A percentile compares a stretch with the other conserved stretches of the same genome.
Conservation (phyloP, 202 grass and related monocot genomes). For the Schoenoplectus triqueter region DNA sequence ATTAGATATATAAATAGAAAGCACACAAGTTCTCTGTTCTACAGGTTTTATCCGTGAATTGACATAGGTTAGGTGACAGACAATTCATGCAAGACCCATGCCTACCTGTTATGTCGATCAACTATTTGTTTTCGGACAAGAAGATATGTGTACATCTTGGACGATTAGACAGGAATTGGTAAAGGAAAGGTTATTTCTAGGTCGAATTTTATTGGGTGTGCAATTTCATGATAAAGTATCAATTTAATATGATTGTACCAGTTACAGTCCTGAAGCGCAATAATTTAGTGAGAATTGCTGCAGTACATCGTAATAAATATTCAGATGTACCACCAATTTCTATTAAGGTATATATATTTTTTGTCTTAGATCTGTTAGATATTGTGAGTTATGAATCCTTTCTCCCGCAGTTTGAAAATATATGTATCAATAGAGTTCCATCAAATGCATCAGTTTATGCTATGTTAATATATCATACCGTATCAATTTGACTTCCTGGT, state of each 20-base stretch:
- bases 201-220: background rate
- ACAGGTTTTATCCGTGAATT: constrained; percentile 12
- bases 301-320: background rate
- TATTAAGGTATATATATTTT: too few relatives aligned
- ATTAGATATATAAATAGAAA: background rate
- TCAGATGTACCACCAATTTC: background rate
- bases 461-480: too few relatives aligned
- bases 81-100: constrained; percentile 23
- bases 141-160: background rate
- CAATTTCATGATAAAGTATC: background rate
- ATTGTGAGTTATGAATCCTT: too few relatives aligned
- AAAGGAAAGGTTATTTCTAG: background rate
- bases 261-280: background rate
- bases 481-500: too few relatives aligned
- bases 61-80: constrained; percentile 21
- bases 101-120: constrained; percentile 24
- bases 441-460: too few relatives aligned
- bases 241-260: too few relatives aligned
- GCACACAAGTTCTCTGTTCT: constrained; percentile 25
- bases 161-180: background rate
- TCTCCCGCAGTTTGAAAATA: too few relatives aligned
- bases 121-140: background rate
- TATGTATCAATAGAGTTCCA: too few relatives aligned
- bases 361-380: too few relatives aligned
- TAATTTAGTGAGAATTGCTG: background rate